Conservation (phyloP, 768 basidiomycete species). For the Lyophyllum semitale region DNA sequence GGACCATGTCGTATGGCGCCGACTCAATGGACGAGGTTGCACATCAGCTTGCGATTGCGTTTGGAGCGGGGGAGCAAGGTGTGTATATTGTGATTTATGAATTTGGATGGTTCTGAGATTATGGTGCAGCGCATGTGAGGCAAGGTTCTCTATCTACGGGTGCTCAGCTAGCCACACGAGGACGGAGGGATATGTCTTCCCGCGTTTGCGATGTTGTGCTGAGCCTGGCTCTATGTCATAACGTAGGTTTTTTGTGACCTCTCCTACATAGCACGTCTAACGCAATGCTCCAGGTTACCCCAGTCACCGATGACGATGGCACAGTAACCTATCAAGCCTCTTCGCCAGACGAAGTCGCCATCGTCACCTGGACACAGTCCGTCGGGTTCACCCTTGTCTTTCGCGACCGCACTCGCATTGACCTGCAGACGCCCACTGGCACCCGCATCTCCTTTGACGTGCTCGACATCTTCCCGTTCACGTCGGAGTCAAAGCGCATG, state of each 20-base stretch:
- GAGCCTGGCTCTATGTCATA: constrained; percentile 94
- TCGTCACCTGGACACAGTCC: constrained; percentile 95
- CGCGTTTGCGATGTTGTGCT: constrained; percentile 90
- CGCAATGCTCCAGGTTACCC: constrained; percentile 74
- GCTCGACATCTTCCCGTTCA: constrained; percentile 96
- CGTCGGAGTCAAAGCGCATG: constrained; percentile 98
- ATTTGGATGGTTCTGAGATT: not conserved
- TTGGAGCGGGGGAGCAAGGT: constrained; percentile 69
- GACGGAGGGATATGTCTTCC: constrained; percentile 92
- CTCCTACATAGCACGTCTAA: not conserved
- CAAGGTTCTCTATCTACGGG: constrained; percentile 72
- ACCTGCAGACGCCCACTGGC: constrained; percentile 73
- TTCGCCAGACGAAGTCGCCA: constrained; percentile 98
- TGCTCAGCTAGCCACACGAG: constrained; percentile 80
- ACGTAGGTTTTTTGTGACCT: constrained; percentile 53
- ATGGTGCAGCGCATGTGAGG: constrained; percentile 37
- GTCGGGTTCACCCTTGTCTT: constrained; percentile 88
- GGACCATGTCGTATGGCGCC: constrained; percentile 94
- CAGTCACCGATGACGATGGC: constrained; percentile 92
- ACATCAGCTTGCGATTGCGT: constrained; percentile 86
- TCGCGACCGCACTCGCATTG: constrained; percentile 90
- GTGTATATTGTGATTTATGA: constrained; percentile 9
- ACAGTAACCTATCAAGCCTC: constrained; percentile 97
- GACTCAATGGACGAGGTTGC: constrained; percentile 99
- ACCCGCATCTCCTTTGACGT: constrained; percentile 73